phyloP scores from a whole-genome alignment of 2,329 filamentous ascomycete genomes.

The Diaporthe sp. region DNA sequence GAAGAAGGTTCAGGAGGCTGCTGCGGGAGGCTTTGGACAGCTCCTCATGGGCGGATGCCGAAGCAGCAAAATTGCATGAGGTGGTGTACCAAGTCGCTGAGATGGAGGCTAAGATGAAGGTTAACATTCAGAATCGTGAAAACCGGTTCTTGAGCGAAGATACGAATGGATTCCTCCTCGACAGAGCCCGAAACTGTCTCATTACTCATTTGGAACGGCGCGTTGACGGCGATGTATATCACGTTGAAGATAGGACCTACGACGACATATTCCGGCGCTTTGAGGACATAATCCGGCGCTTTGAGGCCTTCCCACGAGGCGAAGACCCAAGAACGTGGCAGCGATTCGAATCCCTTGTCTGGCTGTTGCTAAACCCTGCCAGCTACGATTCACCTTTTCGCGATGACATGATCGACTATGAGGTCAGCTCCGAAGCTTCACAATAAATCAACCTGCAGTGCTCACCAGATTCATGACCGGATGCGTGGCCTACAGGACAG shows the following conservation, averaged over 20 bases:
- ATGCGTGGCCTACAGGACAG: no score
- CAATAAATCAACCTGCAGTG: no score
- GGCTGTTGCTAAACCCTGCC: not conserved
- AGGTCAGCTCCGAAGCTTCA: no score
- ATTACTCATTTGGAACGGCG: not conserved
- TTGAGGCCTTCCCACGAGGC: not conserved
- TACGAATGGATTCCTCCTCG: not conserved
- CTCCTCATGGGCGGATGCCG: not conserved
- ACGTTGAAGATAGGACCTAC: no score
- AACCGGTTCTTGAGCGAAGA: no score
- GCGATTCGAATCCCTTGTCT: not conserved
- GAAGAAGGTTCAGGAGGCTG: not conserved
- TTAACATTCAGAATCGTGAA: not conserved
- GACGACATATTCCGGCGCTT: not conserved
- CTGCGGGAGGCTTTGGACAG: not conserved
- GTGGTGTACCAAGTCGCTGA: not conserved
- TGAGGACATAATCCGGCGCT: not conserved
- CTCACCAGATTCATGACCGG: no score
- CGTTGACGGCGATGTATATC: no score
- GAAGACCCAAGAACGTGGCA: not conserved
- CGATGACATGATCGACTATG: no score
- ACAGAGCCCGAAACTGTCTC: not conserved
- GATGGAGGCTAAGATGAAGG: no score
- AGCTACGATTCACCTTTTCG: no score
- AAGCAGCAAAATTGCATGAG: not conserved